Evolutionary conservation across 768 basidiomycete genomes (phyloP).

Genomic region (Albatrellus ellisii): DNA sequence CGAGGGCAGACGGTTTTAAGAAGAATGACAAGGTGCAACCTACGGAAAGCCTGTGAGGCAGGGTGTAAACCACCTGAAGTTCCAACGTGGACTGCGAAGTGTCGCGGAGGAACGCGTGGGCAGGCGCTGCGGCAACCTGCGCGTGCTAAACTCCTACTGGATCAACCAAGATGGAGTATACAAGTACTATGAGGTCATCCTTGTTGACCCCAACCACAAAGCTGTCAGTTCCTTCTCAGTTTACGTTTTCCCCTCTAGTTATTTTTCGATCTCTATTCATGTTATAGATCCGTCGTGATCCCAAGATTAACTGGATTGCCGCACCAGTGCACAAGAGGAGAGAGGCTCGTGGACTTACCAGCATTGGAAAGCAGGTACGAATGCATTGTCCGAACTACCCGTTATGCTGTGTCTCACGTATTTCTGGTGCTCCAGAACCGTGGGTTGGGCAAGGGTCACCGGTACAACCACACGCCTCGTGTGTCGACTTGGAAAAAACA

Average conservation of each 20-base stretch:
- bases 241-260: neutral
- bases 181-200: slow-evolving; percentile 98
- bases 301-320: slow-evolving; percentile 98
- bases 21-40: slow-evolving; percentile 60
- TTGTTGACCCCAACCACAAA: slow-evolving; percentile 92
- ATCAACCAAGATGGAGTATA: slow-evolving; percentile 98
- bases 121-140: slow-evolving; percentile 87
- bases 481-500: slow-evolving; percentile 93
- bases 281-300: slow-evolving; percentile 76
- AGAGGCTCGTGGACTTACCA: slow-evolving; percentile 95
- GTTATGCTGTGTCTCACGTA: slow-evolving; percentile 1
- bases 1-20: neutral
- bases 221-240: slow-evolving; percentile 61
- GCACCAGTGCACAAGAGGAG: slow-evolving; percentile 98
- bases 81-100: slow-evolving; percentile 84
- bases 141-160: slow-evolving; percentile 99
- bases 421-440: slow-evolving; percentile 65
- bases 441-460: slow-evolving; percentile 91
- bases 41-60: slow-evolving; percentile 99
- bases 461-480: slow-evolving; percentile 86
- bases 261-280: slow-evolving; percentile 10
- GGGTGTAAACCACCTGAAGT: slow-evolving; percentile 99
- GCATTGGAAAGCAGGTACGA: slow-evolving; percentile 85
- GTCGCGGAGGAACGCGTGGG: slow-evolving; percentile 98
- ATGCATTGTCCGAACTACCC: too few species aligned